phyloP scores from a whole-genome alignment of 2,329 filamentous ascomycete species.

The Alternaria gaisen region DNA sequence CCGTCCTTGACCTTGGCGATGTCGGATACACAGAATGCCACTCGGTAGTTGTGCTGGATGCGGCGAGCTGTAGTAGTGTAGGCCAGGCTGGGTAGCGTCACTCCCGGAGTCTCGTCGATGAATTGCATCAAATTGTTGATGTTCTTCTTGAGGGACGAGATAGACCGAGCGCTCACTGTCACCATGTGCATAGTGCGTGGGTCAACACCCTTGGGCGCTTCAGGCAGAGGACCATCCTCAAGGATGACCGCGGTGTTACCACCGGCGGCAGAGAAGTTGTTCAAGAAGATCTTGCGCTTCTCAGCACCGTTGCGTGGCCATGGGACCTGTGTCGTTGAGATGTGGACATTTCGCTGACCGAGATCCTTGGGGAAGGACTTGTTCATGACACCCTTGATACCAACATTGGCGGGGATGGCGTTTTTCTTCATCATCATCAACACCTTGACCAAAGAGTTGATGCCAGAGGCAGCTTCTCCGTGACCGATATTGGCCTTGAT shows the following conservation, averaged over 20 bases:
- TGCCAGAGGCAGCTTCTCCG: slow-evolving; percentile 63
- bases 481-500: slow-evolving; percentile 66
- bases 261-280: slow-evolving; percentile 64
- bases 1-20: slow-evolving; percentile 58
- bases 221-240: slow-evolving; percentile 59
- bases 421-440: slow-evolving; percentile 64
- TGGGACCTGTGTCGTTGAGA: slow-evolving; percentile 56
- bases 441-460: slow-evolving; percentile 63
- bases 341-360: slow-evolving; percentile 62
- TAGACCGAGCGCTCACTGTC: slow-evolving; percentile 61
- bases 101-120: slow-evolving; percentile 55
- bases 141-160: slow-evolving; percentile 62
- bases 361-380: slow-evolving; percentile 64
- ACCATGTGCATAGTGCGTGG: slow-evolving; percentile 58
- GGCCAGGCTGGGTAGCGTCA: slow-evolving; percentile 59
- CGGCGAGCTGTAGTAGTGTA: slow-evolving; percentile 64
- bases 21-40: slow-evolving; percentile 58
- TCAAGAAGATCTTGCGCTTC: slow-evolving; percentile 61
- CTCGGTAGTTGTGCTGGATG: slow-evolving; percentile 63
- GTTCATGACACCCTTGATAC: slow-evolving; percentile 65
- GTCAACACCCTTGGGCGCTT: slow-evolving; percentile 54
- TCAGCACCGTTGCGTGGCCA: slow-evolving; percentile 59
- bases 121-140: slow-evolving; percentile 58
- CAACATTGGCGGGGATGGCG: slow-evolving; percentile 63
- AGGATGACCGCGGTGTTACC: slow-evolving; percentile 64